Evolutionary conservation across 1,139 yeast species (phyloP).

Genomic region (Magnusiomyces suaveolens): DNA sequence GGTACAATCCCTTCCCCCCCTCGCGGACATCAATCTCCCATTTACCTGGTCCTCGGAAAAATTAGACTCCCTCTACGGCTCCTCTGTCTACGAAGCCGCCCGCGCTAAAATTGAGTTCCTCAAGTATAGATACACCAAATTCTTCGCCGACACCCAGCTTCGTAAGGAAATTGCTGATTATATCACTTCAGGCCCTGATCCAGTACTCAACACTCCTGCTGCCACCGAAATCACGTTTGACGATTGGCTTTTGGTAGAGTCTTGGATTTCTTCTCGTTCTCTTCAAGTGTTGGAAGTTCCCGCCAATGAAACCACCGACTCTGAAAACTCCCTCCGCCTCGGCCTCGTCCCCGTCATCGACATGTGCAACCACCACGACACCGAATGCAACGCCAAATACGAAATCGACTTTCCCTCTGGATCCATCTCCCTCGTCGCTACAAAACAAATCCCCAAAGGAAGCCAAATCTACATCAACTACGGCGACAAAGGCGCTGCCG

Average conservation of each 20-base stretch:
- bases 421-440: constrained; percentile 20
- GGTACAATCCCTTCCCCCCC: constrained; percentile 24
- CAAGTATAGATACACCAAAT: constrained; percentile 21
- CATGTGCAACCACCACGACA: constrained; percentile 29
- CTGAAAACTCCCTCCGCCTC: constrained; percentile 11
- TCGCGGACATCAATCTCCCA: constrained; percentile 27
- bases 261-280: constrained; percentile 30
- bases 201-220: constrained; percentile 6
- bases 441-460: constrained; percentile 11
- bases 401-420: constrained; percentile 25
- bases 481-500: constrained; percentile 32
- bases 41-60: constrained; percentile 20
- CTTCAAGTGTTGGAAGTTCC: constrained; percentile 20
- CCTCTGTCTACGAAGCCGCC: constrained; percentile 28
- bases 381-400: constrained; percentile 27
- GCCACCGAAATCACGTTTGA: constrained; percentile 17
- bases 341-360: constrained; percentile 34
- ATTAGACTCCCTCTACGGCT: constrained; percentile 17
- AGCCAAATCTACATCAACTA: constrained; percentile 32
- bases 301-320: constrained; percentile 4
- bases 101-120: constrained; percentile 23
- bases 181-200: constrained; percentile 17
- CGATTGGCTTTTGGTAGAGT: constrained; percentile 28
- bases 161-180: constrained; percentile 18
- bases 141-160: constrained; percentile 17